Conservation (phyloP, 805 yeast genomes). For the Yamadazyma laniorum region DNA sequence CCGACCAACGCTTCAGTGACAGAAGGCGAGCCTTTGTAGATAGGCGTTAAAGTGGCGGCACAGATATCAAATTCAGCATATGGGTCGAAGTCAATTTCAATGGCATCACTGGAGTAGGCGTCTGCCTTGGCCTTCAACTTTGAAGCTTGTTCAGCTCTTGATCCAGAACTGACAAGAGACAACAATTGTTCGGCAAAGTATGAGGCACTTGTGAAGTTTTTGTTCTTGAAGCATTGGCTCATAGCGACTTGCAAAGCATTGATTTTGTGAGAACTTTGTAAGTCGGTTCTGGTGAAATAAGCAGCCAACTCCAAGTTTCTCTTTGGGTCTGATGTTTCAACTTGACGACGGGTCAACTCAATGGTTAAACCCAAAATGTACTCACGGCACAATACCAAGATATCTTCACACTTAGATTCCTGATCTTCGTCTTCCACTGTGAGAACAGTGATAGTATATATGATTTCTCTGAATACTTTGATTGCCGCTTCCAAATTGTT, state of each 20-base stretch:
- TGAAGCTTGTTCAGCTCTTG: constrained; percentile 84
- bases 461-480: constrained; percentile 69
- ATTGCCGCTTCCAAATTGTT: constrained; percentile 84
- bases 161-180: constrained; percentile 64
- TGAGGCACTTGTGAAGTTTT: constrained; percentile 85
- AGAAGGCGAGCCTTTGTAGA: constrained; percentile 69
- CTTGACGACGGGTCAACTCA: constrained; percentile 81
- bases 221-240: constrained; percentile 85
- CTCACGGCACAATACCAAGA: constrained; percentile 75
- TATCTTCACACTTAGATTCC: constrained; percentile 69
- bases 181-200: constrained; percentile 85
- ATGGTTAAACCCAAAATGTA: constrained; percentile 90
- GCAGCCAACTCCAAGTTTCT: constrained; percentile 95
- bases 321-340: constrained; percentile 68
- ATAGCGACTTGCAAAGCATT: constrained; percentile 94
- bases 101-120: constrained; percentile 75
- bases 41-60: constrained; percentile 83
- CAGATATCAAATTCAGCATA: constrained; percentile 89
- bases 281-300: constrained; percentile 82
- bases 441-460: constrained; percentile 69
- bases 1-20: constrained; percentile 85
- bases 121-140: constrained; percentile 82
- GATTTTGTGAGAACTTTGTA: constrained; percentile 78
- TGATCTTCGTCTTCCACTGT: constrained; percentile 74
- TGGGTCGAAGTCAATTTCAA: constrained; percentile 90